Conservation (phyloP, 169 alveolate genomes). For the Plasmodium billcollinsi region DNA sequence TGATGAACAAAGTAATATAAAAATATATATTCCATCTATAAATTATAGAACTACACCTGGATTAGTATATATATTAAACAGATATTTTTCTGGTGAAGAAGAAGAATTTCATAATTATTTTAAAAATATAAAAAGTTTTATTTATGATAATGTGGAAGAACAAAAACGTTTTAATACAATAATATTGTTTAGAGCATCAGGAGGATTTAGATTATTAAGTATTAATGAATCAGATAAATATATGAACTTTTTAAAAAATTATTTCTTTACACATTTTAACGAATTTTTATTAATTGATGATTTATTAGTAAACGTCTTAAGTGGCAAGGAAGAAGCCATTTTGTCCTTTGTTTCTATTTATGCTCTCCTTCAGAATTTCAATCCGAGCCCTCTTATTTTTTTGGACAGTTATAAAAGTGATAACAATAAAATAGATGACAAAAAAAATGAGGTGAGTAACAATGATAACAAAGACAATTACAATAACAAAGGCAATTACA, state of each 20-base stretch:
- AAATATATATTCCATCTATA: constrained; percentile 58
- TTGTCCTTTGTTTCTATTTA: constrained; percentile 74
- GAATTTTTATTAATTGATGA: constrained; percentile 75
- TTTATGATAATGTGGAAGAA: constrained; percentile 42
- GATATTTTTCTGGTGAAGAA: constrained; percentile 40
- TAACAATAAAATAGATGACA: background rate
- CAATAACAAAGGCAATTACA: background rate
- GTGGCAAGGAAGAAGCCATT: constrained; percentile 79
- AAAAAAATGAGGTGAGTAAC: background rate
- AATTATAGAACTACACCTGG: constrained; percentile 73
- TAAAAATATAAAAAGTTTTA: constrained; percentile 59
- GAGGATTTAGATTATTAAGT: constrained; percentile 74
- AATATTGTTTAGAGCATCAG: constrained; percentile 73
- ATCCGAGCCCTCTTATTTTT: constrained; percentile 57
- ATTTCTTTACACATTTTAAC: constrained; percentile 31
- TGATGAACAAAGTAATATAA: constrained; percentile 26
- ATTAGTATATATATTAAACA: constrained; percentile 61
- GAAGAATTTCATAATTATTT: constrained; percentile 54
- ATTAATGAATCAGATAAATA: constrained; percentile 45
- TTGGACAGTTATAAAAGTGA: constrained; percentile 2
- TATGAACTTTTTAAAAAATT: constrained; percentile 46
- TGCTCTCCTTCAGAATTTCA: constrained; percentile 49
- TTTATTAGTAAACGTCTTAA: constrained; percentile 54
- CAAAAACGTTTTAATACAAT: constrained; percentile 42
- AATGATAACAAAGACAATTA: background rate